These are phyloP conservation scores for Aaosphaeria arxii DNA, from an alignment of 2,329 filamentous ascomycete species.

Conservation along the genomic window DNA sequence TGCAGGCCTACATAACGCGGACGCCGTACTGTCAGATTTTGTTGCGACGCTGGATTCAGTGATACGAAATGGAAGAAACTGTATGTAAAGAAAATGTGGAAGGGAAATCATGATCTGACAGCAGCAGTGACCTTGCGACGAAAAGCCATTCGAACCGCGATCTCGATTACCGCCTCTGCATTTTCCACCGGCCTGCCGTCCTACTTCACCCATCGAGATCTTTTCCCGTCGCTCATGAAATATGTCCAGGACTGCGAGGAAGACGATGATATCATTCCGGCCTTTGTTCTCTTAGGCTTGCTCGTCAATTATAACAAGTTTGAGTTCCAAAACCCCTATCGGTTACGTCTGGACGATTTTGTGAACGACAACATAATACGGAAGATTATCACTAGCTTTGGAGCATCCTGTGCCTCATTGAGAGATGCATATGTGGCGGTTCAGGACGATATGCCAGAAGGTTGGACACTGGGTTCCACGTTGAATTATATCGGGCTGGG, in stretches of 20 bases:
- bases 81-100: conserved; percentile 53
- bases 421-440: conserved; percentile 78
- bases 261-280: conserved; percentile 59
- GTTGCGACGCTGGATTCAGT: conserved; percentile 78
- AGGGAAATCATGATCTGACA: neutral
- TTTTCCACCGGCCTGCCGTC: conserved; percentile 93
- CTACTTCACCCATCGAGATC: conserved; percentile 90
- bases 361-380: conserved; percentile 87
- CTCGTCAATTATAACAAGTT: conserved; percentile 99
- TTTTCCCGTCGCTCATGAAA: conserved; percentile 96
- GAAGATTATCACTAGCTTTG: conserved; percentile 75
- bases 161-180: conserved; percentile 86
- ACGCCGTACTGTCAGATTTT: conserved; percentile 83
- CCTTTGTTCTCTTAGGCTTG: conserved; percentile 80
- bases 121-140: conserved; percentile 66
- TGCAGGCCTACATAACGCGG: conserved; percentile 84
- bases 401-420: conserved; percentile 65
- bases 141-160: conserved; percentile 76
- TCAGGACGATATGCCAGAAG: conserved; percentile 85
- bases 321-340: conserved; percentile 95
- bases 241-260: conserved; percentile 77
- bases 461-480: conserved; percentile 80
- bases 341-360: conserved; percentile 87
- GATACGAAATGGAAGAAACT: conserved; percentile 70
- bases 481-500: conserved; percentile 83